These are phyloP conservation scores for Fusarium illudens DNA, from an alignment of 2,329 filamentous ascomycete genomes.

Conservation along the genomic window DNA sequence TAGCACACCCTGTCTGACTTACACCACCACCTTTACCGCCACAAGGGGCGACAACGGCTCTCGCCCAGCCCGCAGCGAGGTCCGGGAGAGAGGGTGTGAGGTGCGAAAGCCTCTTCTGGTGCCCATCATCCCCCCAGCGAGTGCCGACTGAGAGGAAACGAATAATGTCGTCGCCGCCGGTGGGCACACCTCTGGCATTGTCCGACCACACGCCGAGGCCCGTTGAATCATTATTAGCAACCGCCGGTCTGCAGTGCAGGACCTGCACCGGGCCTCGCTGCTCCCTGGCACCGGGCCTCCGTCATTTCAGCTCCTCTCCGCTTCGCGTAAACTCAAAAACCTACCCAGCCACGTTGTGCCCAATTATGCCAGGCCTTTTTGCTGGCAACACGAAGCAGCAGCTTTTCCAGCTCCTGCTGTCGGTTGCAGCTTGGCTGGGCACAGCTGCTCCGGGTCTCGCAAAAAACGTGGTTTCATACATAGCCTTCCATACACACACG, in stretches of 20 bases:
- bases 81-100: conserved; percentile 33
- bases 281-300: conserved; percentile 17
- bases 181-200: conserved; percentile 8
- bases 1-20: conserved; percentile 31
- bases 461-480: conserved; percentile 3
- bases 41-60: conserved; percentile 32
- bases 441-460: neutral
- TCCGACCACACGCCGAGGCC: conserved; percentile 19
- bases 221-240: conserved; percentile 20
- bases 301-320: conserved; percentile 37
- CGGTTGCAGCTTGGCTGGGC: neutral
- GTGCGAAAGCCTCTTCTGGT: conserved; percentile 4
- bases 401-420: neutral
- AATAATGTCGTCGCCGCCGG: conserved; percentile 26
- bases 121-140: conserved; percentile 6
- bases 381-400: neutral
- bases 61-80: conserved; percentile 30
- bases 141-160: conserved; percentile 9
- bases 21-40: conserved; percentile 31
- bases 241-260: neutral
- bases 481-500: neutral
- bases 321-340: conserved; percentile 34
- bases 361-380: conserved; percentile 21
- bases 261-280: conserved; percentile 6
- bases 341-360: conserved; percentile 26